These are phyloP conservation scores for Solanum virginianum DNA, from an alignment of 257 asterid genomes.

Conservation along the genomic window DNA sequence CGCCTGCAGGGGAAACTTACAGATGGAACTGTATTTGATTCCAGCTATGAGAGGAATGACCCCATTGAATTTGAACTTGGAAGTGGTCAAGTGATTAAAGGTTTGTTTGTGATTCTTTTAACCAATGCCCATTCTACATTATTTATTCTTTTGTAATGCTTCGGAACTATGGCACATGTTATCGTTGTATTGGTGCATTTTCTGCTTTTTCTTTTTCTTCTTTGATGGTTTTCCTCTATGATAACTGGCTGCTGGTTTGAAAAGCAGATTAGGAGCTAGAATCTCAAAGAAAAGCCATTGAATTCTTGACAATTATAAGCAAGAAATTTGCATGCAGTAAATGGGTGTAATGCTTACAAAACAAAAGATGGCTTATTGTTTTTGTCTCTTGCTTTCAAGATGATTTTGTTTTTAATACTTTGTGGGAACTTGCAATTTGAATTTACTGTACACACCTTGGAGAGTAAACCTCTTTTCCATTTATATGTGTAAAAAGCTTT, in stretches of 20 bases:
- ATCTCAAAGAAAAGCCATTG: neutral
- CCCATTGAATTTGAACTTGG: slow-evolving; percentile 94
- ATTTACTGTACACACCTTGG: neutral
- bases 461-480: neutral
- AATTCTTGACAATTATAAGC: neutral
- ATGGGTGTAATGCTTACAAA: neutral
- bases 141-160: neutral
- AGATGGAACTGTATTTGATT: slow-evolving; percentile 94
- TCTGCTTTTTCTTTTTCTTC: neutral
- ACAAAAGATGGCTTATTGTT: neutral
- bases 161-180: neutral
- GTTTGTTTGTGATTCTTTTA: slow-evolving; percentile 12
- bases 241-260: neutral
- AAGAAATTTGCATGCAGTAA: neutral
- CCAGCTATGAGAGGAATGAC: slow-evolving; percentile 92
- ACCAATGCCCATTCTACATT: neutral
- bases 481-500: neutral
- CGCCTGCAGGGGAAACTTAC: slow-evolving; percentile 82
- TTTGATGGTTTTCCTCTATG: neutral
- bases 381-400: neutral
- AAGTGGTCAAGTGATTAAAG: slow-evolving; percentile 90
- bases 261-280: neutral
- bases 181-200: neutral
- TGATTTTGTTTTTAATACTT: neutral
- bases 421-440: neutral